Evolutionary conservation across 2,329 filamentous ascomycete species (phyloP), one percentile per base, ranked within the genome.

Genomic region (Fusarium dlaminii): DNA sequence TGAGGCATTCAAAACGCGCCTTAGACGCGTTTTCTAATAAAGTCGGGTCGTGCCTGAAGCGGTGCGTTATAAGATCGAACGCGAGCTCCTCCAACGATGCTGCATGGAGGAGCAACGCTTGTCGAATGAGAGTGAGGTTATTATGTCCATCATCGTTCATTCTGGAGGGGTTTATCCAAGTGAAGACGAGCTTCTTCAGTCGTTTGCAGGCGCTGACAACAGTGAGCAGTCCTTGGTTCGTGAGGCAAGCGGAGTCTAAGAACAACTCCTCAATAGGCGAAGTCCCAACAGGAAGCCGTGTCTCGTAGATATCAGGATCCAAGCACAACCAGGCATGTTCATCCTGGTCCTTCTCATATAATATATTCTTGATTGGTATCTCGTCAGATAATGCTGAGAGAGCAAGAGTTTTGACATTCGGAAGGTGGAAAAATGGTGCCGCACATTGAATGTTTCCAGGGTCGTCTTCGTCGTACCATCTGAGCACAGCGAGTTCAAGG

Each of bases 401-500:
- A 3, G 27, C 36, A 14, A 64, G 24, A 8, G 5, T 30, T 6
- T 36, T 43, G 10, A 64, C 2, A 0, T 30, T 64, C 0, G 61
- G 56, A 2, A 64, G 24, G 2, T 49, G 18, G 5, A 64, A 62
- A 2, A 64, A 62, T 2, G 61, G 55, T 10, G 55, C 55, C 5
- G 54, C 22, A 15, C 4, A 39, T 18, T 39, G 32, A 12, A n/a
- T 30, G 5, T 24, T 0, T 3, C 36, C 57, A 0, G 17, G 4
- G 0, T 22, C n/a, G 1, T 54, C n/a, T 1, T 10, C 5, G 3
- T 42, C 13, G 5, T 27, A 1, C 18, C 34, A 27, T 59, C 15
- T 9, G 12, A 51, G 3, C 6, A 61, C 8, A 15, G 5, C 29
- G 2, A 14, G 10, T 3, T 11, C 11, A 2, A 61, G 29, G 14